Percentiles rank a stretch among this genome's conserved stretches.
Conservation (phyloP, 345 rosid species). For the Corchorus capsularis region DNA sequence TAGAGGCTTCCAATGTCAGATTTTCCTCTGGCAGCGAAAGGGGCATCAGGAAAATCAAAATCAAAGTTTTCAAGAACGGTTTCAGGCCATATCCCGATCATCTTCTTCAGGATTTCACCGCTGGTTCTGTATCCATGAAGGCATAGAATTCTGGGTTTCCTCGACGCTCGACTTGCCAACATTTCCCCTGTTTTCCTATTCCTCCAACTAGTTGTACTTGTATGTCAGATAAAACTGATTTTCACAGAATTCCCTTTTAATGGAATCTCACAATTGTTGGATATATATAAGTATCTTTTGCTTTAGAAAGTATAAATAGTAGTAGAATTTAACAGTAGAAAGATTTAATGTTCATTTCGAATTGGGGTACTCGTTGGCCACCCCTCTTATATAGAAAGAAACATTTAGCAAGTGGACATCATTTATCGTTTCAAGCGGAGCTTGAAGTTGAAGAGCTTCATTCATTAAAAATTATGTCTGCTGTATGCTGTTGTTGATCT, state of each 20-base stretch:
- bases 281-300: too few relatives aligned
- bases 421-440: too few relatives aligned
- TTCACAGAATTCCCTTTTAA: background rate
- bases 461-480: too few relatives aligned
- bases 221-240: background rate
- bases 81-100: conserved; percentile 43
- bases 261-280: background rate
- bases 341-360: too few relatives aligned
- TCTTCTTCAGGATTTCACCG: conserved; percentile 41
- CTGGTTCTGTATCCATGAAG: conserved; percentile 60
- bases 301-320: too few relatives aligned
- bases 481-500: too few relatives aligned
- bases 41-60: conserved; percentile 48
- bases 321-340: too few relatives aligned
- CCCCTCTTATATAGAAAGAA: too few relatives aligned
- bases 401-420: too few relatives aligned
- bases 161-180: background rate
- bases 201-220: too few relatives aligned
- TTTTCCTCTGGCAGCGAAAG: conserved; percentile 41
- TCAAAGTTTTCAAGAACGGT: conserved; percentile 40
- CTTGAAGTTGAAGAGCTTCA: too few relatives aligned
- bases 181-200: background rate
- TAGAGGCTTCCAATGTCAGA: conserved; percentile 45
- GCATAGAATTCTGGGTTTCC: conserved; percentile 47
- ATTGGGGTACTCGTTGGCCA: too few relatives aligned